Evolutionary conservation across 805 yeast species (phyloP).

Genomic region (Wickerhamiella vanderwaltii): DNA sequence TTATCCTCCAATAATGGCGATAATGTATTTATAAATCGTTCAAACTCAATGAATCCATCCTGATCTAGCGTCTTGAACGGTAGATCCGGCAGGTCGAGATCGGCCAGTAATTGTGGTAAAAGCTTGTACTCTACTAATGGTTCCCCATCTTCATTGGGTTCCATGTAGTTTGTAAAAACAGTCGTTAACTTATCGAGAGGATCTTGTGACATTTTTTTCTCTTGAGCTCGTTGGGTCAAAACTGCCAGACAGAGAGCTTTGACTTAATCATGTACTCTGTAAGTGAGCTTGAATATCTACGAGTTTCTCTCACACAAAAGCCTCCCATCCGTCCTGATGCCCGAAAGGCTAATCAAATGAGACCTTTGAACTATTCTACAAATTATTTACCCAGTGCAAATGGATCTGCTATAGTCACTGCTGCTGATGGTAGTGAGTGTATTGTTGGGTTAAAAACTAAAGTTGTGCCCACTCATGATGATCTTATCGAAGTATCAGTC

Average conservation of each 20-base stretch:
- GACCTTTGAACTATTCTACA: slow-evolving; percentile 76
- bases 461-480: slow-evolving; percentile 40
- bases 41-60: slow-evolving; percentile 24
- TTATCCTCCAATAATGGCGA: slow-evolving; percentile 4
- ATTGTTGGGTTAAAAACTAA: slow-evolving; percentile 82
- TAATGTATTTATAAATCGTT: slow-evolving; percentile 20
- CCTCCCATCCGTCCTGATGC: slow-evolving; percentile 81
- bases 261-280: slow-evolving; percentile 27
- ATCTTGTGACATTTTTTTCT: background rate
- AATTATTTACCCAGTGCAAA: slow-evolving; percentile 77
- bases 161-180: slow-evolving; percentile 25
- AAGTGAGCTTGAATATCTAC: slow-evolving; percentile 42
- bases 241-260: too few relatives aligned
- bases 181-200: slow-evolving; percentile 18
- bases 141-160: slow-evolving; percentile 22
- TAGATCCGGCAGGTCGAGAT: slow-evolving; percentile 21
- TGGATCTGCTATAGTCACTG: slow-evolving; percentile 80
- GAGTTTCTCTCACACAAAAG: slow-evolving; percentile 49
- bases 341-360: slow-evolving; percentile 55
- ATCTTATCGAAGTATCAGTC: slow-evolving; percentile 58
- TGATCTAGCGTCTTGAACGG: slow-evolving; percentile 19
- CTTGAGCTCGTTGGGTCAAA: background rate
- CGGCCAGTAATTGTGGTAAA: slow-evolving; percentile 22
- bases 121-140: slow-evolving; percentile 18
- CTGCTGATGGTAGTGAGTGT: slow-evolving; percentile 87